Evolutionary conservation across 352 stramenopile genomes (phyloP), one percentile per base, ranked within the genome.

Genomic region (Nannochloropsis limnetica): DNA sequence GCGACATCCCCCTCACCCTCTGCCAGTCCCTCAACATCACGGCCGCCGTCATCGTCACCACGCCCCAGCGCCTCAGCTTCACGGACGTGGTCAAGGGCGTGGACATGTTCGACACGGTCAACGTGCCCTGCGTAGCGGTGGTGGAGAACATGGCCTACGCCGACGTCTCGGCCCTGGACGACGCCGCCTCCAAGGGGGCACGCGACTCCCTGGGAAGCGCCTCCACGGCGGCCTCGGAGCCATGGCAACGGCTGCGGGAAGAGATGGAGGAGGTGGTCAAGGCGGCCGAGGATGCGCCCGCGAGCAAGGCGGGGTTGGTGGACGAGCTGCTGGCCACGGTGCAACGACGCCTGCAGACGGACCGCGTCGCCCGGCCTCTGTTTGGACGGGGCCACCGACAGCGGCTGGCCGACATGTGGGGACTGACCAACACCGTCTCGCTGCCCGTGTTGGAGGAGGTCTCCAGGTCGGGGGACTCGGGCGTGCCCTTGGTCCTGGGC

Each of bases 111-210:
- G 91, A 98, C 68, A 93, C 96, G 32, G 90, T 99, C 23, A 97
- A 98, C 89, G 94, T 99, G 45, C 95, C 95, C 80, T 98, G 93
- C 6, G 88, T 96, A 4, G 95, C 95, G 14, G 91, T 99, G 14
- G 97, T 99, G 3, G 95, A 99, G 84, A 99, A 99, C 88, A 99
- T 99, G 96, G 93, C 95, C 22, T 99, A 97, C 83, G 95, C 92
- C 83, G 91, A 88, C 8, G 61, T 28, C n/a, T 74, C 61, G 25
- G 61, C 61, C 25, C 61, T 74, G n/a, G 61, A 74, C 22, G n/a
- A 74, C n/a, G 61, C 25, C 6, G 61, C n/a, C 25, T 31, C n/a
- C 25, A 25, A 15, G n/a, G 61, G 25, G 25, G 61, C n/a, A 31
- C 3, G n/a, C n/a, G 25, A 74, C 61, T 11, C 3, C 15, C n/a